Percentiles rank a stretch among this genome's conserved stretches.
Evolutionary conservation across 257 asterid genomes (phyloP).

Genomic region (Plantago major): DNA sequence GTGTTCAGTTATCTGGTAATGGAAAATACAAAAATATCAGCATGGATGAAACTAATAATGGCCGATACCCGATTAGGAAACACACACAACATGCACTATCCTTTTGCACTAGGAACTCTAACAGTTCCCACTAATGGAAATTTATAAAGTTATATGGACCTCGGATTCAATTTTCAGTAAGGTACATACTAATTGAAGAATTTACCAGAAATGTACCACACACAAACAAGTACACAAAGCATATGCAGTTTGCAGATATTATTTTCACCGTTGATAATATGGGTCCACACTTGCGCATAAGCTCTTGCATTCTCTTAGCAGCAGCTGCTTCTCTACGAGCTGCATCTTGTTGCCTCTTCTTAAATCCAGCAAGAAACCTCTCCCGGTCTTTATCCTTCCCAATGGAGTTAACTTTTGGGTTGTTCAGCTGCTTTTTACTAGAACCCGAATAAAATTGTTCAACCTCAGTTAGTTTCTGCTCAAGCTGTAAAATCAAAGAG

Average conservation of each 20-base stretch:
- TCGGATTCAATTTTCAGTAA: background rate
- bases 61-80: too few relatives aligned
- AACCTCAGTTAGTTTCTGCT: slow-evolving; percentile 60
- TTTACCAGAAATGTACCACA: slow-evolving; percentile 1
- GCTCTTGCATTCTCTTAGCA: slow-evolving; percentile 80
- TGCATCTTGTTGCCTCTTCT: slow-evolving; percentile 67
- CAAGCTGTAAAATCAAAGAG: slow-evolving; percentile 42
- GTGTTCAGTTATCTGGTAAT: slow-evolving; percentile 70
- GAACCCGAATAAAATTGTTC: slow-evolving; percentile 66
- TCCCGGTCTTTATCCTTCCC: slow-evolving; percentile 65
- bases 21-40: too few relatives aligned
- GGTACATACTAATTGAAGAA: background rate
- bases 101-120: slow-evolving; percentile 5
- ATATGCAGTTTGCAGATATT: slow-evolving; percentile 9
- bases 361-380: slow-evolving; percentile 38
- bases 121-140: too few relatives aligned
- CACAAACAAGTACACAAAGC: slow-evolving; percentile 2
- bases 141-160: background rate
- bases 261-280: slow-evolving; percentile 53
- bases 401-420: slow-evolving; percentile 42
- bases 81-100: too few relatives aligned
- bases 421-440: slow-evolving; percentile 38
- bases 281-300: slow-evolving; percentile 61
- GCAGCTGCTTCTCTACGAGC: slow-evolving; percentile 70
- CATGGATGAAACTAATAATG: too few relatives aligned